phyloP scores from a whole-genome alignment of 495 filamentous ascomycete genomes.

The Gamarada debralockiae region DNA sequence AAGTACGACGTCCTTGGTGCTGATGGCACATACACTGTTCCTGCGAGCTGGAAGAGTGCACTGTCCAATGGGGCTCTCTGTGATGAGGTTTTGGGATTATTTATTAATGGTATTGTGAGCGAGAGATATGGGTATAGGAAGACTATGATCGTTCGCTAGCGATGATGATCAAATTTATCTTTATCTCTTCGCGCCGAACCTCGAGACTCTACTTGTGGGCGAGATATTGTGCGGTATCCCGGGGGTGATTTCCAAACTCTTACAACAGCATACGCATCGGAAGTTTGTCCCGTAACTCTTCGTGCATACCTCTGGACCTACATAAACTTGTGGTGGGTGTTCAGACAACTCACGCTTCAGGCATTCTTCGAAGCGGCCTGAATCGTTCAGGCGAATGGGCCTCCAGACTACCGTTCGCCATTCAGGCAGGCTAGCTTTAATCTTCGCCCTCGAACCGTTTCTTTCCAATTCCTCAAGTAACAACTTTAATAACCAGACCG shows the following conservation, averaged over 20 bases:
- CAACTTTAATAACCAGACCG: too few species aligned
- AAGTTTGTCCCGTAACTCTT: constrained; percentile 57
- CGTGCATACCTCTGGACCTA: constrained; percentile 67
- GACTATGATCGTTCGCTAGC: constrained; percentile 64
- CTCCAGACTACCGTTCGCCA: constrained; percentile 49
- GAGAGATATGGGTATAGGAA: constrained; percentile 37
- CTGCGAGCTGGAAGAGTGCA: not conserved
- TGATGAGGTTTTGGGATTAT: constrained; percentile 68
- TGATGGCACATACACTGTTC: not conserved
- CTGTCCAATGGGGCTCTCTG: constrained; percentile 36
- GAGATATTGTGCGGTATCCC: constrained; percentile 70
- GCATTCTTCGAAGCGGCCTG: constrained; percentile 40
- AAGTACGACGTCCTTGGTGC: not conserved
- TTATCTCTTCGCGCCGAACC: constrained; percentile 68
- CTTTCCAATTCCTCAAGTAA: too few species aligned
- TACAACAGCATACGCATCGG: constrained; percentile 65
- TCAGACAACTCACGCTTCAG: constrained; percentile 40
- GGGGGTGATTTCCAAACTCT: constrained; percentile 56
- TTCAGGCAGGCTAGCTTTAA: too few species aligned
- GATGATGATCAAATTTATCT: constrained; percentile 62
- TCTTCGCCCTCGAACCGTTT: too few species aligned
- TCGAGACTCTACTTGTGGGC: constrained; percentile 62
- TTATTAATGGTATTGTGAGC: constrained; percentile 68
- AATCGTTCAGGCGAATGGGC: constrained; percentile 38
- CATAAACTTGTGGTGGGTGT: constrained; percentile 65